These are phyloP conservation scores for Candida sp. DNA, from an alignment of 1,139 yeast genomes.

Conservation along the genomic window DNA sequence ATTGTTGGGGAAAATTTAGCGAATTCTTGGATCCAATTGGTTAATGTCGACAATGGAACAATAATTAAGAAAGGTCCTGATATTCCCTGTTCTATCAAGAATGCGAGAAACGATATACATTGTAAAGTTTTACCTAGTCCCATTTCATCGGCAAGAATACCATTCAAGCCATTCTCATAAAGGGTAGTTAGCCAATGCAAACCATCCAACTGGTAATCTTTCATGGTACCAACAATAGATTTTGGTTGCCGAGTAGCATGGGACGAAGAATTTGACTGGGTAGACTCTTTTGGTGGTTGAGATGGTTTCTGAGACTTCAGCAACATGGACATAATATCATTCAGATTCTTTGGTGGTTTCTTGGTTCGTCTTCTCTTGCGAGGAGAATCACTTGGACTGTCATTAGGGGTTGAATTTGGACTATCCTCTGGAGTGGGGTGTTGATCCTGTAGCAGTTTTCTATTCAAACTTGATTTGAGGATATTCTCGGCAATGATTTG, in stretches of 20 bases:
- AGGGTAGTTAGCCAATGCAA: conserved; percentile 86
- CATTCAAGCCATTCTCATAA: conserved; percentile 91
- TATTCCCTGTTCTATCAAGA: conserved; percentile 75
- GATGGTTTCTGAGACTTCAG: conserved; percentile 8
- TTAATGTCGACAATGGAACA: conserved; percentile 83
- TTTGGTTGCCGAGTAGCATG: conserved; percentile 54
- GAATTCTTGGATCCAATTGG: conserved; percentile 81
- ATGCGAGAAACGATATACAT: conserved; percentile 74
- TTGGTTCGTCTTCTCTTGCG: conserved; percentile 1
- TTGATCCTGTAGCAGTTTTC: conserved; percentile 10
- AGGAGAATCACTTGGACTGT: conserved; percentile 12
- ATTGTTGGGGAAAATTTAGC: conserved; percentile 69
- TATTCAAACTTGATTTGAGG: conserved; percentile 40
- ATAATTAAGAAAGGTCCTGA: conserved; percentile 83
- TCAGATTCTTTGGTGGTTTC: neutral
- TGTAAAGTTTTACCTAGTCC: conserved; percentile 93
- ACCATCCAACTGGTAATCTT: conserved; percentile 86
- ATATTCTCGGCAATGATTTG: conserved; percentile 78
- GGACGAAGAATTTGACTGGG: conserved; percentile 19
- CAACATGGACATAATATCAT: conserved; percentile 24
- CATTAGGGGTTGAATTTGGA: conserved; percentile 7
- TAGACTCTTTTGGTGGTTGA: conserved; percentile 16
- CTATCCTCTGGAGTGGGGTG: conserved; percentile 6
- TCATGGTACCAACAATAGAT: conserved; percentile 60
- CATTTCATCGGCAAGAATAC: conserved; percentile 96